A percentile compares a stretch with the other conserved stretches of the same genome.
phyloP scores from a whole-genome alignment of 306 rosid species.

The Lithocarpus polystachyus region DNA sequence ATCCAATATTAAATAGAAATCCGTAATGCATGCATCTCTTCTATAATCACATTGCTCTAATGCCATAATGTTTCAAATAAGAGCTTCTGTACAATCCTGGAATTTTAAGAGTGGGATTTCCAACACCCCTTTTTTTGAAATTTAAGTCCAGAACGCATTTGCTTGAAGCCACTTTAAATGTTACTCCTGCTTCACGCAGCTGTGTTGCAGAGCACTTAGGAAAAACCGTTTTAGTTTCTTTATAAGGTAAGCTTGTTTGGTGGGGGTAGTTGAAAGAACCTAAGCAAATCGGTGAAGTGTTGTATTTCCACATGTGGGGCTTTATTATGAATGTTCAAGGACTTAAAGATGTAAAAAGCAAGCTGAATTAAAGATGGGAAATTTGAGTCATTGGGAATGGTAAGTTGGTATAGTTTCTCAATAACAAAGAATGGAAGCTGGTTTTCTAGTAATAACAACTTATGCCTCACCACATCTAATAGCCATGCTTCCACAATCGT shows the following conservation, averaged over 20 bases:
- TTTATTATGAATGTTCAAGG: constrained; percentile 10
- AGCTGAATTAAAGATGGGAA: constrained; percentile 18
- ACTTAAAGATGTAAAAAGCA: constrained; percentile 2
- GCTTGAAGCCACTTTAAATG: background rate
- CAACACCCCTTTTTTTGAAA: constrained; percentile 19
- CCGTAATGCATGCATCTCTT: constrained; percentile 9
- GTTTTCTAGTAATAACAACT: constrained; percentile 30
- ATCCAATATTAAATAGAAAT: constrained; percentile 23
- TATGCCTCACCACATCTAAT: background rate
- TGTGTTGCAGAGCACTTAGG: too few species aligned
- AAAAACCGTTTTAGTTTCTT: too few species aligned
- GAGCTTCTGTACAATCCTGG: constrained; percentile 24
- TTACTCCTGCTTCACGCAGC: constrained; percentile 29
- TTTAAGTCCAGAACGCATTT: constrained; percentile 16
- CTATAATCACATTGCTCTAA: constrained; percentile 39
- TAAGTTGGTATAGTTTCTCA: background rate
- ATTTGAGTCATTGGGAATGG: background rate
- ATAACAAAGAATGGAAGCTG: constrained; percentile 28
- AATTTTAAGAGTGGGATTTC: constrained; percentile 31
- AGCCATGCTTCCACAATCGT: too few species aligned
- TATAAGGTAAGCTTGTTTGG: too few species aligned
- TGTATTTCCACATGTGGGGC: background rate
- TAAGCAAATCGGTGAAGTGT: constrained; percentile 37
- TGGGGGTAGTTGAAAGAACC: constrained; percentile 23
- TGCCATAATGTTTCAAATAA: constrained; percentile 36